Evolutionary conservation across 345 rosid species (phyloP).

Genomic region (Hibiscus mutabilis): DNA sequence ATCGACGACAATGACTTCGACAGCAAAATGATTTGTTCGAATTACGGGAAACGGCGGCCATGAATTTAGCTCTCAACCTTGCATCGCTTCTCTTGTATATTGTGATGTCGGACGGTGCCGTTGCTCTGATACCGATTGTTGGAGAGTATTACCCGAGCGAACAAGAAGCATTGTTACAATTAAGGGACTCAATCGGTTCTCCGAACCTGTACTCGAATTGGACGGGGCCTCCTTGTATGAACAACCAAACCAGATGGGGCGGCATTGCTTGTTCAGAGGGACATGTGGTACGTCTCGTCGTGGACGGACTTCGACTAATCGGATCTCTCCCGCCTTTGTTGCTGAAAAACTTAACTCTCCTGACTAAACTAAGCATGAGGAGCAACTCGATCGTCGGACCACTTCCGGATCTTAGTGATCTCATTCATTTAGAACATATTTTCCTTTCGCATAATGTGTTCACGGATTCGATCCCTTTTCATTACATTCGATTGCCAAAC

Average conservation of each 20-base stretch:
- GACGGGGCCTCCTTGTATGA: constrained; percentile 51
- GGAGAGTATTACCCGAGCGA: constrained; percentile 26
- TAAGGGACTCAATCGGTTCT: constrained; percentile 34
- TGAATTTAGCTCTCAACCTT: neutral
- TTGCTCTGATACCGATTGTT: neutral
- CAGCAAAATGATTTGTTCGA: neutral
- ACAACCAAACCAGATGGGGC: constrained; percentile 31
- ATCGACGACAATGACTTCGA: neutral
- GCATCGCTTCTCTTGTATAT: neutral
- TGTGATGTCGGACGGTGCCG: neutral
- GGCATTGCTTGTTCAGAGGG: constrained; percentile 38
- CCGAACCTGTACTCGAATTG: constrained; percentile 27
- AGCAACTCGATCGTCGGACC: constrained; percentile 36
- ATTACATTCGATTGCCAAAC: constrained; percentile 25
- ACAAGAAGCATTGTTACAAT: constrained; percentile 29
- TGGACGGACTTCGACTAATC: constrained; percentile 33
- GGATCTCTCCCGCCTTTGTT: constrained; percentile 41
- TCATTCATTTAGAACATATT: constrained; percentile 21
- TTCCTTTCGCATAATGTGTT: constrained; percentile 37
- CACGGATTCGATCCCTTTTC: constrained; percentile 30
- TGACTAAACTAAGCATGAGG: constrained; percentile 34
- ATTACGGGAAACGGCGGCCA: neutral
- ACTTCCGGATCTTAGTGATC: constrained; percentile 34
- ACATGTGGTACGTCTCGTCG: constrained; percentile 39
- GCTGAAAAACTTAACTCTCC: constrained; percentile 28